phyloP scores from a whole-genome alignment of 495 filamentous ascomycete genomes.

The Tuber microsphaerosporum region DNA sequence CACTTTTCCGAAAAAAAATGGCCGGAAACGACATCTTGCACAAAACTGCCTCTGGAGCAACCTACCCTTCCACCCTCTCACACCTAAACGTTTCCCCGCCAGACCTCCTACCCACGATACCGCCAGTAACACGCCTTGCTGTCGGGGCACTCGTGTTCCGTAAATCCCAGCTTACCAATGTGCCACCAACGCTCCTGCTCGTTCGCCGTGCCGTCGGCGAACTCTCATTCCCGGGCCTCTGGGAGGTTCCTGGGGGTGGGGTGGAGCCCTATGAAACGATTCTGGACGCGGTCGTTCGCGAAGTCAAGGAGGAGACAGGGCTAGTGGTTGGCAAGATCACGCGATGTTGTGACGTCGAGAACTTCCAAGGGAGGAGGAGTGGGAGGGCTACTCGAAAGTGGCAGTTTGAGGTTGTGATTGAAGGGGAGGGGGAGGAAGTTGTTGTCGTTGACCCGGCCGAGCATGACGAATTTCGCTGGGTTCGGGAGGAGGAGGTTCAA shows the following conservation, averaged over 20 bases:
- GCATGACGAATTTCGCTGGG: constrained; percentile 49
- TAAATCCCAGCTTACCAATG: constrained; percentile 13
- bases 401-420: constrained; percentile 43
- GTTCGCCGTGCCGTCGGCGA: constrained; percentile 49
- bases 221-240: constrained; percentile 46
- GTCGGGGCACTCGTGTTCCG: constrained; percentile 48
- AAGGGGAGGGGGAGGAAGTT: constrained; percentile 41
- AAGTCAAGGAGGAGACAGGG: constrained; percentile 56
- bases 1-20: neutral
- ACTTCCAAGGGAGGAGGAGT: constrained; percentile 25
- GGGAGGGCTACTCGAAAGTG: constrained; percentile 40
- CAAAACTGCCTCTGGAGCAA: constrained; percentile 18
- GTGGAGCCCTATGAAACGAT: constrained; percentile 50
- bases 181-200: constrained; percentile 45
- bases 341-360: constrained; percentile 44
- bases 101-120: constrained; percentile 41
- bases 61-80: constrained; percentile 44
- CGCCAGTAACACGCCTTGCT: constrained; percentile 43
- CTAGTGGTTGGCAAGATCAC: constrained; percentile 48
- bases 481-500: constrained; percentile 44
- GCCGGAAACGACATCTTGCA: neutral
- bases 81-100: constrained; percentile 44
- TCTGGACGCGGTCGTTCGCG: constrained; percentile 51
- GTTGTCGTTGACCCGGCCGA: constrained; percentile 44
- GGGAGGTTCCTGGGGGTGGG: constrained; percentile 57